Evolutionary conservation across 2,329 filamentous ascomycete species (phyloP), one percentile per base, ranked within the genome.

Genomic region (Aspergillus eucalypticola): DNA sequence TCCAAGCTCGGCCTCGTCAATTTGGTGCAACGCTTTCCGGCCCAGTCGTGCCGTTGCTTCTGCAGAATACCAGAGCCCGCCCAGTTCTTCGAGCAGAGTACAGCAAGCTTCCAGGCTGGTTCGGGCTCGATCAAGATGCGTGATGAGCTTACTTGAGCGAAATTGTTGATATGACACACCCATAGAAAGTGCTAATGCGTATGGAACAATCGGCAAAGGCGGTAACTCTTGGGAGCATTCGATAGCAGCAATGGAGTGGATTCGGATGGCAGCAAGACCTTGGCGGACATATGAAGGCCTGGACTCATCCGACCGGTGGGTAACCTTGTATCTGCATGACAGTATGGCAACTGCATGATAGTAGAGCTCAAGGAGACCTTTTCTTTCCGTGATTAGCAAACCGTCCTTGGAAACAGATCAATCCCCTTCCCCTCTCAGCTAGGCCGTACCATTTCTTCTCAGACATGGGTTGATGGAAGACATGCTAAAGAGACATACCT

Each of bases 341-440:
- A 84, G 75, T 66, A 86, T 85, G 38, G 82, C 82, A 54, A 84
- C 82, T 21, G 81, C 79, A 65, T 86, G 81, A 60, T 86, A 85
- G 68, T 82, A 85, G 2, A 86, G 70, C 59, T 86, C 84, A 7
- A 86, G 71, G 5, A 84, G 75, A 13, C 77, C 80, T 82, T 53
- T 8, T 25, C 8, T 44, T 19, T 15, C 19, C 5, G 32, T 35
- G 32, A 35, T 63, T 56, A 56, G 57, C 51, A 19, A 39, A 39
- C 13, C 3, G 15, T 15, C 13, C 32, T 39, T n/a, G 21, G 15
- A 44, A 23, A 13, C 21, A 44, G 13, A 44, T 5, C 41, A 3
- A 23, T 5, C 19, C 5, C 19, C 17, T 23, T 23, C 7, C 11
- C 10, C 19, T 13, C 41, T 23, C 8, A 10, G 41, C 11, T 32